Conservation (phyloP, 768 basidiomycete species). For the Suillus decipiens region DNA sequence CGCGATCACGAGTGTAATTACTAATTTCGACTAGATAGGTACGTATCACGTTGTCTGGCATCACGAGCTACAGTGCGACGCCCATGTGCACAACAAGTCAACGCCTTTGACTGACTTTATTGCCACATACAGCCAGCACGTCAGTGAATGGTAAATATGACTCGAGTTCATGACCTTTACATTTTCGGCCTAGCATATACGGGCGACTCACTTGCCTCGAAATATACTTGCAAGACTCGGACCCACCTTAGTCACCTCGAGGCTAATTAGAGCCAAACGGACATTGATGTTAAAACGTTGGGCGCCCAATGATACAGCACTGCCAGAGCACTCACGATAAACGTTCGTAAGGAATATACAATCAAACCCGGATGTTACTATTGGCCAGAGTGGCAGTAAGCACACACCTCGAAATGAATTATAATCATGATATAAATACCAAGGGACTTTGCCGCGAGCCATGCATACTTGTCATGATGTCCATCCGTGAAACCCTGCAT, state of each 20-base stretch:
- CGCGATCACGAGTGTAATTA: neutral
- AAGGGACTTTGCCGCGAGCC: no score
- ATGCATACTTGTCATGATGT: no score
- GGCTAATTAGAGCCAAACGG: neutral
- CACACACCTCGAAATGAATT: no score
- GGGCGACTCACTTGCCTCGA: neutral
- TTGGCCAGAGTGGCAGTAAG: neutral
- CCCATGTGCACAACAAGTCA: neutral
- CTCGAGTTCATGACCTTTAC: neutral
- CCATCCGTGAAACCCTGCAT: neutral
- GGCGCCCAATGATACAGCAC: neutral
- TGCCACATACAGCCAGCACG: neutral
- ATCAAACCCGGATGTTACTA: neutral
- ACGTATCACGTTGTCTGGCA: neutral
- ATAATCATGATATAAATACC: no score
- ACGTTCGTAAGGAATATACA: neutral
- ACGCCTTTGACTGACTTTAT: neutral
- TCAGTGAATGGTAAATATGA: neutral
- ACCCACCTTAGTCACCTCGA: no score
- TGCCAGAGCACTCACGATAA: neutral
- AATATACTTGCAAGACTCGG: neutral
- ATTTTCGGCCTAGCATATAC: neutral
- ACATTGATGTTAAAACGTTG: neutral
- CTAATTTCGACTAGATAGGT: no score
- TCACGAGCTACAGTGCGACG: neutral